Percentiles rank a stretch among this genome's conserved stretches.
These are phyloP conservation scores for Lipomyces chichibuensis DNA, from an alignment of 805 yeast species.

Conservation along the genomic window DNA sequence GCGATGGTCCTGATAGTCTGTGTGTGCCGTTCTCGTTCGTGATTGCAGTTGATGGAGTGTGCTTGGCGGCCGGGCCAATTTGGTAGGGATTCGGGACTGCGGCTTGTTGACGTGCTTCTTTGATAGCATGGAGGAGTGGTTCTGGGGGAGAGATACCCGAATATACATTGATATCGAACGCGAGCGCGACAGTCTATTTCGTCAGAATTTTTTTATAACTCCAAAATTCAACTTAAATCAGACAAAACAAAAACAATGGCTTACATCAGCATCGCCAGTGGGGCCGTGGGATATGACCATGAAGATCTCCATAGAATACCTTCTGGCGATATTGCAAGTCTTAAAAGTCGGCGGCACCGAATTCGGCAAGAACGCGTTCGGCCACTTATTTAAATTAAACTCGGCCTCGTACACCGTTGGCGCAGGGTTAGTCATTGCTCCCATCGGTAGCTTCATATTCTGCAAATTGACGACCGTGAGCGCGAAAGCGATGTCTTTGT, in stretches of 20 bases:
- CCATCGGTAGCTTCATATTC: slow-evolving; percentile 24
- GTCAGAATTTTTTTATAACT: background rate
- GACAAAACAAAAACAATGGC: slow-evolving; percentile 18
- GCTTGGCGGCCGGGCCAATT: background rate
- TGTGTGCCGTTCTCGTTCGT: background rate
- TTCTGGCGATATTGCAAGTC: slow-evolving; percentile 58
- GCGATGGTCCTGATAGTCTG: background rate
- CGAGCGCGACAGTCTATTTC: slow-evolving; percentile 14
- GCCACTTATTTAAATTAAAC: slow-evolving; percentile 13
- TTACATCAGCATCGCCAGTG: slow-evolving; percentile 46
- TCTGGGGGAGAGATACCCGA: slow-evolving; percentile 34
- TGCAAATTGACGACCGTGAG: slow-evolving; percentile 38
- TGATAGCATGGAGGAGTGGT: slow-evolving; percentile 17
- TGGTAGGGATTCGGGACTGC: slow-evolving; percentile 4
- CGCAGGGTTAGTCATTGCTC: slow-evolving; percentile 2
- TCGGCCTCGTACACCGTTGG: slow-evolving; percentile 21
- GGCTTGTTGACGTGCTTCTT: background rate
- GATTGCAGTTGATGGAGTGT: background rate
- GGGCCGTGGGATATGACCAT: slow-evolving; percentile 42
- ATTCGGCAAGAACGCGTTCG: slow-evolving; percentile 45
- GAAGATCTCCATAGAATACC: slow-evolving; percentile 47
- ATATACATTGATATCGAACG: slow-evolving; percentile 22
- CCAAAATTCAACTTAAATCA: background rate
- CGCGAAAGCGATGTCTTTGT: slow-evolving; percentile 26
- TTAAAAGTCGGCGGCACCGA: slow-evolving; percentile 57